Evolutionary conservation across 108 stramenopile species (phyloP).

Genomic region (Cyclotella choctawhatcheeana): DNA sequence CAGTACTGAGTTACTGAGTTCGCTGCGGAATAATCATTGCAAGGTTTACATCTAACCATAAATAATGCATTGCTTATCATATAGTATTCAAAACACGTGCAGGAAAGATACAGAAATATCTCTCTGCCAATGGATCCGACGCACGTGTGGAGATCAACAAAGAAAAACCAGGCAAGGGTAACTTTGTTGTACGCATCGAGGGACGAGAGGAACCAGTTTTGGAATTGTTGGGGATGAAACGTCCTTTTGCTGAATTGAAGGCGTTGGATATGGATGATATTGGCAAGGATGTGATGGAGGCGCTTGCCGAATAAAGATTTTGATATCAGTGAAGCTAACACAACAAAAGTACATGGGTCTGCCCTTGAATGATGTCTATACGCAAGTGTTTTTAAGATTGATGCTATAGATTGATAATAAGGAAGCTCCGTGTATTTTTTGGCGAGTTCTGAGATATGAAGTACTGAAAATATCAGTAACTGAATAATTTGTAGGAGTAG

Average conservation of each 20-base stretch:
- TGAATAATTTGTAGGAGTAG: too few relatives aligned
- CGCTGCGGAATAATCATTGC: too few relatives aligned
- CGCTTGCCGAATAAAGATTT: constrained; percentile 6
- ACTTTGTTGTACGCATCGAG: constrained; percentile 74
- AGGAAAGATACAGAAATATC: constrained; percentile 70
- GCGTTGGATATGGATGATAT: constrained; percentile 83
- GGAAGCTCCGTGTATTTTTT: not conserved
- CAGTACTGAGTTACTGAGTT: too few relatives aligned
- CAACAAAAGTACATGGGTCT: not conserved
- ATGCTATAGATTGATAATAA: not conserved
- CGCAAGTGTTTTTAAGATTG: not conserved
- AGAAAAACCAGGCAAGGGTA: constrained; percentile 81
- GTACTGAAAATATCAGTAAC: too few relatives aligned
- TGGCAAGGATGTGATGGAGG: constrained; percentile 53
- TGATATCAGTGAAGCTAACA: not conserved
- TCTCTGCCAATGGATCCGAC: constrained; percentile 54
- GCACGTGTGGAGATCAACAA: constrained; percentile 73
- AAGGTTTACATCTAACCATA: not conserved
- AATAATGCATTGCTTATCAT: not conserved
- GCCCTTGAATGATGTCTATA: constrained; percentile 39
- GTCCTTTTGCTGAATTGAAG: constrained; percentile 85
- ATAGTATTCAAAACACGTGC: constrained; percentile 82
- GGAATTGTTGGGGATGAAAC: constrained; percentile 77
- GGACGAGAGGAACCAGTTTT: constrained; percentile 76
- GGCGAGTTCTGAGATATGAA: too few relatives aligned